Base-by-base conservation (phyloP, 768 basidiomycete genomes). In the Multifurca ochricompacta region DNA sequence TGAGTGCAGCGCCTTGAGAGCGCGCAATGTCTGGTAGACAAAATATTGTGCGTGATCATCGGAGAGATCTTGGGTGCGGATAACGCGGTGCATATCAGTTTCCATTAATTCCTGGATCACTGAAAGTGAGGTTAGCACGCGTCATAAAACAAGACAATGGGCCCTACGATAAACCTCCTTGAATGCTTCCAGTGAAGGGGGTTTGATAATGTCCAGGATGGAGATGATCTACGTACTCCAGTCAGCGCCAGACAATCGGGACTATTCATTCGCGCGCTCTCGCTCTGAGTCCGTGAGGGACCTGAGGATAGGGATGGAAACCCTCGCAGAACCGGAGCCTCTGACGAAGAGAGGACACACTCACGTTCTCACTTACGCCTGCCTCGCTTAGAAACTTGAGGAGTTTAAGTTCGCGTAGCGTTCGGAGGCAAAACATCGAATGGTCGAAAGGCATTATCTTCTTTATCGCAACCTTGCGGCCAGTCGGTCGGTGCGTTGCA, bases 1-100 rank as follows among this genome's bases (percentile, higher is more conserved):
- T 0, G 91, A 92, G 66, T 98, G 95, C 3, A 98, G 77, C 0
- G 95, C 93, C 68, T 98, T 97, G 63, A 99, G 80, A 1, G 92
- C 95, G 37, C 95, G 85, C 14, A 97, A 80, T 1, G 94, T 95
- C 69, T 97, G 91, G 66, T 87, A 94, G 60, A 94, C 83, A 68
- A 93, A 93, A 66, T 93, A 92, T 66, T 91, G 92, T 10, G 85
- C 89, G 67, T 96, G 94, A 70, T 97, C 94, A 66, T 97, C 93
- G 23, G 88, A 91, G 6, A 97, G 79, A 68, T 94, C 88, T 66
- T 96, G 93, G 21, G 92, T 94, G 48, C 91, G 79, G 66, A 97
- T 95, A 37, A 96, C 94, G 16, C 95, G 87, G 67, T 97, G 94
- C 82, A 97, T 85, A 71, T 94, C 93, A 8, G 92, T 95, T 68